Evolutionary conservation across 306 rosid genomes (phyloP).

Genomic region (Rosa chinensis): DNA sequence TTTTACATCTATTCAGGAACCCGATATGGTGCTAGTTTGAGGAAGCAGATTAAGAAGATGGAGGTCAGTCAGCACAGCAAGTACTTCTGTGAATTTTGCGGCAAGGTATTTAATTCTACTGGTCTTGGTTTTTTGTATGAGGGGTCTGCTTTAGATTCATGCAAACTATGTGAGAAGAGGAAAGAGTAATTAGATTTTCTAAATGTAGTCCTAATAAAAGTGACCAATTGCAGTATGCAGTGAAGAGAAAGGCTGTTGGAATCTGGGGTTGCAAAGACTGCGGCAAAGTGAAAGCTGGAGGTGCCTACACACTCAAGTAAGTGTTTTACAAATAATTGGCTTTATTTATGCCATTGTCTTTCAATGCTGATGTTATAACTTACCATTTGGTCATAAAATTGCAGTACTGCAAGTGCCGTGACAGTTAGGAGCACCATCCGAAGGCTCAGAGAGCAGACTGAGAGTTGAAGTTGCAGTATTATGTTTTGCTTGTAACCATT

Average conservation of each 20-base stretch:
- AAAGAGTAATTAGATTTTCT: neutral
- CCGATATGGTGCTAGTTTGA: constrained; percentile 86
- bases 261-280: constrained; percentile 92
- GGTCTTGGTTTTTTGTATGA: neutral
- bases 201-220: neutral
- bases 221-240: constrained; percentile 50
- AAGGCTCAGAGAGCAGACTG: constrained; percentile 86
- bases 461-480: constrained; percentile 30
- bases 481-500: constrained; percentile 9
- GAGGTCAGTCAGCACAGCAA: constrained; percentile 84
- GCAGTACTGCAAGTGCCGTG: constrained; percentile 79
- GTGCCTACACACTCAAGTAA: constrained; percentile 82
- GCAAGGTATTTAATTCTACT: constrained; percentile 48
- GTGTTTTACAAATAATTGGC: neutral
- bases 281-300: constrained; percentile 84
- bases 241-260: constrained; percentile 79
- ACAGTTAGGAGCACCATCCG: constrained; percentile 73
- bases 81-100: constrained; percentile 76
- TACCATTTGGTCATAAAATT: constrained; percentile 2
- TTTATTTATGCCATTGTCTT: neutral
- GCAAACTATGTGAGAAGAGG: neutral
- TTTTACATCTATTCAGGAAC: constrained; percentile 48
- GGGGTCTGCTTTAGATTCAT: neutral
- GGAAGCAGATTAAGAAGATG: constrained; percentile 92
- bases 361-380: neutral